Conservation (phyloP, 768 basidiomycete genomes). For the Gymnopilus dilepis region DNA sequence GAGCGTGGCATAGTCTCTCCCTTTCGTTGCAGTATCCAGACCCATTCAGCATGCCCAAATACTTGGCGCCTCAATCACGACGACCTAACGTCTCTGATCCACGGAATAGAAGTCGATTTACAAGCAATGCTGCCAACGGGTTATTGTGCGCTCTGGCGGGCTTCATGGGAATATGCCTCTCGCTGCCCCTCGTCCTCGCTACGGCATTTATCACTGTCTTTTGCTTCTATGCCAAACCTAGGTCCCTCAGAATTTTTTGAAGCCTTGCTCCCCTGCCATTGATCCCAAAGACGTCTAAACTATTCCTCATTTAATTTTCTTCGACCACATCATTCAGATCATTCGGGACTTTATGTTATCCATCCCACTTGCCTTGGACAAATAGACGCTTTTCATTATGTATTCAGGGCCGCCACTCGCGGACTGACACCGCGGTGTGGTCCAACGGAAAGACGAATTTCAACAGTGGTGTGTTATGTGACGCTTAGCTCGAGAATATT, state of each 20-base stretch:
- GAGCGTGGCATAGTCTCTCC: conserved; percentile 38
- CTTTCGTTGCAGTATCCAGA: conserved; percentile 35
- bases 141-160: conserved; percentile 28
- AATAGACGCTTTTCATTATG: no score
- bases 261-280: conserved; percentile 1
- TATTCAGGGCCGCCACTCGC: no score
- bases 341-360: no score
- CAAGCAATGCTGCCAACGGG: conserved; percentile 1
- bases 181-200: conserved; percentile 41
- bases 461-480: background rate
- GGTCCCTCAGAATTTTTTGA: conserved; percentile 40
- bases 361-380: no score
- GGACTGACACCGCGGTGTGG: no score
- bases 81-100: conserved; percentile 16
- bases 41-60: conserved; percentile 23
- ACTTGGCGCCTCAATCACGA: conserved; percentile 16
- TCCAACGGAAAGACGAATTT: no score
- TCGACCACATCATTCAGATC: no score
- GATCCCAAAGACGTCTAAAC: conserved; percentile 7
- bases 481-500: no score
- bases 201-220: conserved; percentile 43
- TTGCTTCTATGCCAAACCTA: conserved; percentile 46
- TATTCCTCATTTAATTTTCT: no score
- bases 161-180: conserved; percentile 34
- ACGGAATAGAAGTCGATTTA: conserved; percentile 12